Percentiles rank a stretch among this genome's conserved stretches.
These are phyloP conservation scores for Leishmania turanica DNA, from an alignment of 208 protist species.

Conservation along the genomic window DNA sequence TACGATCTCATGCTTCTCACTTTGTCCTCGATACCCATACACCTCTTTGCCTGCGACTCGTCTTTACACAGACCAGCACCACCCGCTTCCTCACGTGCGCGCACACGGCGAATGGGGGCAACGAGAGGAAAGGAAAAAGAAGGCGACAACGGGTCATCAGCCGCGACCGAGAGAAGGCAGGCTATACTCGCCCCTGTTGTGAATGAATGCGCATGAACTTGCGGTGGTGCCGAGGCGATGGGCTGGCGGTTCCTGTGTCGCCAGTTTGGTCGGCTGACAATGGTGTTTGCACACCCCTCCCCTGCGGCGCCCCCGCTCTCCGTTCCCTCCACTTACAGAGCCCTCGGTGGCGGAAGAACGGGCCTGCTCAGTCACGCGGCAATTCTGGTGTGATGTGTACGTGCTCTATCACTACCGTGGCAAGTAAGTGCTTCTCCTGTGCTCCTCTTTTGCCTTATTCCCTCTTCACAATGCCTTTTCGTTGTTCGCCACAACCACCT, in stretches of 20 bases:
- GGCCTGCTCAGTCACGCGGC: background rate
- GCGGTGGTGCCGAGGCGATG: background rate
- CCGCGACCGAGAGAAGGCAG: background rate
- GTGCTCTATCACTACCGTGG: background rate
- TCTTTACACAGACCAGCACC: background rate
- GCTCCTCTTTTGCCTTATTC: background rate
- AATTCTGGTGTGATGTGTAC: background rate
- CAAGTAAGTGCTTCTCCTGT: background rate
- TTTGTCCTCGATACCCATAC: background rate
- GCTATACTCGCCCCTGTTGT: background rate
- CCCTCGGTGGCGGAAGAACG: background rate
- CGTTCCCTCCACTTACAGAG: background rate
- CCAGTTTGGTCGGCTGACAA: background rate
- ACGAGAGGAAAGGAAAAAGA: background rate
- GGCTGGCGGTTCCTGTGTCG: background rate
- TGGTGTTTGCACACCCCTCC: background rate
- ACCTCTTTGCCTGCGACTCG: background rate
- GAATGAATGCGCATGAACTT: background rate
- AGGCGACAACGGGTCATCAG: background rate
- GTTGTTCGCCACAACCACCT: background rate
- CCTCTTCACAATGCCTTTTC: background rate
- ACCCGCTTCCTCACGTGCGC: no score
- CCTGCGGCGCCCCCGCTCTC: background rate
- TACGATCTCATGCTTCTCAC: background rate
- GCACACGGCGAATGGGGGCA: background rate